A percentile compares a stretch with the other conserved stretches of the same genome.
Evolutionary conservation across 441 rosid species (phyloP).

Genomic region (Raphanus hybrid): DNA sequence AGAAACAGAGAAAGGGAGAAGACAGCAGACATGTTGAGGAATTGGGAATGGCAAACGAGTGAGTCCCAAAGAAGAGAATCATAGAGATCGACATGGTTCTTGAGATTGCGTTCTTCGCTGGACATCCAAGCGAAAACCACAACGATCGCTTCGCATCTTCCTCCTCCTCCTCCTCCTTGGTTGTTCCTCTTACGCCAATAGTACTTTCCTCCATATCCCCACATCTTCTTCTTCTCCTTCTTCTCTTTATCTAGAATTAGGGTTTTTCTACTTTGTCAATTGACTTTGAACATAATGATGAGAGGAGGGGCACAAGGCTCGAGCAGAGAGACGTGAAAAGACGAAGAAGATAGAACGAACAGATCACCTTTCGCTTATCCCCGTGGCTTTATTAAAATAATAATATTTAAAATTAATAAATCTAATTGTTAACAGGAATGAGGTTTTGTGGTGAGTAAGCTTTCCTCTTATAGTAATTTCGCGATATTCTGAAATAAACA

Average conservation of each 20-base stretch:
- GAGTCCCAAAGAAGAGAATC: conserved; percentile 75
- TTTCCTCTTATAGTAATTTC: background rate
- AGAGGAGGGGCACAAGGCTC: conserved; percentile 30
- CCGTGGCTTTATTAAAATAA: background rate
- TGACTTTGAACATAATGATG: conserved; percentile 1
- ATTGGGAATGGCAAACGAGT: conserved; percentile 82
- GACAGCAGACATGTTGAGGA: conserved; percentile 67
- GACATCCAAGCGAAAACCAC: conserved; percentile 92
- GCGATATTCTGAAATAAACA: background rate
- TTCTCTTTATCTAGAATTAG: background rate
- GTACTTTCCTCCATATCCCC: conserved; percentile 80
- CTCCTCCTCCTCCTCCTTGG: conserved; percentile 25
- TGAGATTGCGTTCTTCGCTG: conserved; percentile 71
- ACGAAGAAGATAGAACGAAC: conserved; percentile 33
- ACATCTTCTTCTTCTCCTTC: conserved; percentile 45
- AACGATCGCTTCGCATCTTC: conserved; percentile 62
- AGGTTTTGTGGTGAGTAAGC: background rate
- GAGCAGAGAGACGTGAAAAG: conserved; percentile 36
- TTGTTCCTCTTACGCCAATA: conserved; percentile 69
- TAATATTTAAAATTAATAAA: no score
- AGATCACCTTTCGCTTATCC: conserved; percentile 28
- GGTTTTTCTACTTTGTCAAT: background rate
- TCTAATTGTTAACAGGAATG: background rate
- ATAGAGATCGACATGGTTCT: conserved; percentile 66
- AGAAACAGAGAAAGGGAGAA: background rate